These are phyloP conservation scores for Fagopyrum homotropicum DNA, from an alignment of 148 eudicot genomes.

Conservation along the genomic window DNA sequence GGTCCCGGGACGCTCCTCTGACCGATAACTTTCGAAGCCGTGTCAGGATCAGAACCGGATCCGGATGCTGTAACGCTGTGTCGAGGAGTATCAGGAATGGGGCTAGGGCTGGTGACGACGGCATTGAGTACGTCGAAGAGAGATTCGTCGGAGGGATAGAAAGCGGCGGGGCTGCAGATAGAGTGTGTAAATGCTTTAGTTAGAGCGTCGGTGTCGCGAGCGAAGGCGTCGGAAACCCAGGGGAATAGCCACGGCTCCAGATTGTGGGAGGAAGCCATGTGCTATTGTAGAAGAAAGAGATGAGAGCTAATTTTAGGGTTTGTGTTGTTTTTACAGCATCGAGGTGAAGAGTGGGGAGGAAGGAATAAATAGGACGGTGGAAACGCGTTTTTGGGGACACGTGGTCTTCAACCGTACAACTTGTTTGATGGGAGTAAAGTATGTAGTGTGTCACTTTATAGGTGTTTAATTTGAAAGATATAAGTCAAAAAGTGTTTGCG, in stretches of 20 bases:
- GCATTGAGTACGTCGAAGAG: background rate
- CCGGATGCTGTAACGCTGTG: slow-evolving; percentile 7
- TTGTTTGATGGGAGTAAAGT: background rate
- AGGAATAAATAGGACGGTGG: slow-evolving; percentile 12
- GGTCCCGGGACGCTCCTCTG: background rate
- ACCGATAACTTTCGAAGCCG: background rate
- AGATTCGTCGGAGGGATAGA: background rate
- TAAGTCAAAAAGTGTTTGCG: background rate
- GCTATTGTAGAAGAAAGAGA: background rate
- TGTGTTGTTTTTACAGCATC: no score
- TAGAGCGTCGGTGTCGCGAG: slow-evolving; percentile 5
- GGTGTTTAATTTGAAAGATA: background rate
- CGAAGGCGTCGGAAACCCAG: slow-evolving; percentile 9
- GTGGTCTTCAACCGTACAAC: background rate
- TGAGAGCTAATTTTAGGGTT: background rate
- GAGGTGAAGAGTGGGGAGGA: background rate
- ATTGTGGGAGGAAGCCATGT: slow-evolving; percentile 11
- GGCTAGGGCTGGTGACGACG: slow-evolving; percentile 13
- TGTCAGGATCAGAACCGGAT: slow-evolving; percentile 8
- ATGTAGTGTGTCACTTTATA: background rate
- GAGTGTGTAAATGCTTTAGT: slow-evolving; percentile 6
- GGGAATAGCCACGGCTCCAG: slow-evolving; percentile 14
- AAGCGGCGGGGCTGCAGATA: background rate
- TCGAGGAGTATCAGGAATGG: background rate
- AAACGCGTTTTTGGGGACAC: slow-evolving; percentile 7